These are phyloP conservation scores for Chenopodium suecicum DNA, from an alignment of 148 eudicot genomes.

Conservation along the genomic window DNA sequence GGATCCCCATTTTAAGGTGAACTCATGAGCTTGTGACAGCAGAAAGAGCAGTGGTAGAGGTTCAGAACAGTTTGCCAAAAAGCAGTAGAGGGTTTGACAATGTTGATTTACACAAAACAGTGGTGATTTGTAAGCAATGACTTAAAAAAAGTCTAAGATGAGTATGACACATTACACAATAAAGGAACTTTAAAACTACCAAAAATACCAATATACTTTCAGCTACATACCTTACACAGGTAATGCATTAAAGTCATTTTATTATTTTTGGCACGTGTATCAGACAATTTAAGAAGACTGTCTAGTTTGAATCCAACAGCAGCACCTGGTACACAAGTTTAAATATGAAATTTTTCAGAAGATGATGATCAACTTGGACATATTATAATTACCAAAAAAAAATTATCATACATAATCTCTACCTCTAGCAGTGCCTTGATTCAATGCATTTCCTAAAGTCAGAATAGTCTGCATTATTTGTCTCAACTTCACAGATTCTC, in stretches of 20 bases:
- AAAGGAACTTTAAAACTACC: background rate
- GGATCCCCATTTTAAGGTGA: background rate
- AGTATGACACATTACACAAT: background rate
- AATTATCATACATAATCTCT: constrained; percentile 11
- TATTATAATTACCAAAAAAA: constrained; percentile 5
- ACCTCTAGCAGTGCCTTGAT: constrained; percentile 99
- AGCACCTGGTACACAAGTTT: constrained; percentile 55
- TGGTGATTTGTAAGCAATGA: background rate
- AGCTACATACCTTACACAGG: constrained; percentile 73
- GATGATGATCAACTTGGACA: constrained; percentile 8
- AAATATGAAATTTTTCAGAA: background rate
- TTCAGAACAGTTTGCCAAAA: background rate
- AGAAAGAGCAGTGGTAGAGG: background rate
- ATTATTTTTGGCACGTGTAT: constrained; percentile 96
- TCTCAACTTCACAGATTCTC: constrained; percentile 80
- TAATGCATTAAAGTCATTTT: constrained; percentile 99
- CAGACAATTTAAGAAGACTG: constrained; percentile 94
- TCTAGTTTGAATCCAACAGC: constrained; percentile 96
- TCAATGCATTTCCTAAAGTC: constrained; percentile 93
- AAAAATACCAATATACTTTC: background rate
- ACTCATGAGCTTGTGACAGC: background rate
- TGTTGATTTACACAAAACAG: background rate
- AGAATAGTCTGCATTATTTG: constrained; percentile 98
- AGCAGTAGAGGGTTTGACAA: background rate
- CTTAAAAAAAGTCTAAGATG: background rate